phyloP scores from a whole-genome alignment of 2,329 filamentous ascomycete species.

The Fusarium sulawesiense region DNA sequence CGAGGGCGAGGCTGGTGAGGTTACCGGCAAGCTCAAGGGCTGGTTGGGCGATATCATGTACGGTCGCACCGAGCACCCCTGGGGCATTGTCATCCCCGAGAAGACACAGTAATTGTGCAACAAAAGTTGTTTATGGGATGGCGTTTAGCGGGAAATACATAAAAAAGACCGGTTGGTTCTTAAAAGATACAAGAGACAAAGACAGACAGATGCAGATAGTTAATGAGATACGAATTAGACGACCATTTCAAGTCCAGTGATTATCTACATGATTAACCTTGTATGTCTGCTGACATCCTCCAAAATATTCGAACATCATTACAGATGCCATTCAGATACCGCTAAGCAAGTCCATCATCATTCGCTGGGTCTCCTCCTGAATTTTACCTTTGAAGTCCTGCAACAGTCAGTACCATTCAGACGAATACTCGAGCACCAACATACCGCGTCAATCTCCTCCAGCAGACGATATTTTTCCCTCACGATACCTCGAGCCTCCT shows the following conservation, averaged over 20 bases:
- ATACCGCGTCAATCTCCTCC: constrained; percentile 47
- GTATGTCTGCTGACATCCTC: constrained; percentile 1
- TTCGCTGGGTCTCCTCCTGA: constrained; percentile 42
- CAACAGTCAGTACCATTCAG: background rate
- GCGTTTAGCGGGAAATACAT: constrained; percentile 43
- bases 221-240: constrained; percentile 45
- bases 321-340: constrained; percentile 12
- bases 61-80: constrained; percentile 73
- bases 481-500: constrained; percentile 41
- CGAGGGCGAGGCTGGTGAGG: constrained; percentile 60
- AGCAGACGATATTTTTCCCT: constrained; percentile 38
- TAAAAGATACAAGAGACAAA: constrained; percentile 5
- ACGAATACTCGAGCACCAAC: rapidly evolving
- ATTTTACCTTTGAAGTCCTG: constrained; percentile 48
- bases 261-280: background rate
- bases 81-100: constrained; percentile 76
- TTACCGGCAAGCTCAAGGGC: constrained; percentile 72
- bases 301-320: background rate
- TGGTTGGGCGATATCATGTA: constrained; percentile 81
- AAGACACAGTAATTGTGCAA: constrained; percentile 59
- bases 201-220: constrained; percentile 16
- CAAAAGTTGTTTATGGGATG: constrained; percentile 36
- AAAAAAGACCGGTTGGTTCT: constrained; percentile 34
- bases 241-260: constrained; percentile 26
- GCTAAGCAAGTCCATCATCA: constrained; percentile 46